Evolutionary conservation across 202 grass and related monocot species (phyloP).

Genomic region (Carex arenaria): DNA sequence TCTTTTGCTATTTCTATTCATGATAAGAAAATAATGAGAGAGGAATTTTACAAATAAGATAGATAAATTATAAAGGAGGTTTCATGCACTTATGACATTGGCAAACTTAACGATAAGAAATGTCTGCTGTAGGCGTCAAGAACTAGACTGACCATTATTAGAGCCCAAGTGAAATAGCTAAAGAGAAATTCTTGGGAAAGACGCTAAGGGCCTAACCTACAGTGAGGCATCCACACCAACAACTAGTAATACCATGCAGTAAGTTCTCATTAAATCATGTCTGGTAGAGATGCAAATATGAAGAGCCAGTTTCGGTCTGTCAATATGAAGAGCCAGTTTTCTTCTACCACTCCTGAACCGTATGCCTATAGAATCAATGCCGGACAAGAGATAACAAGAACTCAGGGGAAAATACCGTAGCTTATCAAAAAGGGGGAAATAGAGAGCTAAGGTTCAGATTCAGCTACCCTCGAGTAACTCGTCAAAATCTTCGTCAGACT

Average conservation of each 20-base stretch:
- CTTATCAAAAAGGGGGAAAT: background rate
- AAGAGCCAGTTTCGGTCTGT: background rate
- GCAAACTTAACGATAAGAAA: background rate
- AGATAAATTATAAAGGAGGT: background rate
- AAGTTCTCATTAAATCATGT: background rate
- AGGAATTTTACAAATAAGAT: background rate
- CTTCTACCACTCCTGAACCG: background rate
- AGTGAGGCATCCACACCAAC: background rate
- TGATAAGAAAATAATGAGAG: background rate
- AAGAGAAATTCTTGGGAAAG: background rate
- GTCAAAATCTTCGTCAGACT: constrained; percentile 30
- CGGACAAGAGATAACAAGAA: background rate
- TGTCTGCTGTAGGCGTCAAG: background rate
- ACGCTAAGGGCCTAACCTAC: background rate
- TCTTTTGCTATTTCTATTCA: constrained; percentile 19
- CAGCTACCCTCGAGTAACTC: constrained; percentile 28
- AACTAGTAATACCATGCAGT: background rate
- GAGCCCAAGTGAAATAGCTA: background rate
- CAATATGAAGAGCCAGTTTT: background rate
- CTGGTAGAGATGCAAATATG: background rate
- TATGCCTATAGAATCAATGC: background rate
- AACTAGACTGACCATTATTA: background rate
- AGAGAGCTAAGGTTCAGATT: background rate
- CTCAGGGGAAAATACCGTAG: background rate
- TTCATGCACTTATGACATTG: background rate